These are phyloP conservation scores for Chamaecyparis obtusa DNA, from an alignment of 75 land plant genomes.

Conservation along the genomic window DNA sequence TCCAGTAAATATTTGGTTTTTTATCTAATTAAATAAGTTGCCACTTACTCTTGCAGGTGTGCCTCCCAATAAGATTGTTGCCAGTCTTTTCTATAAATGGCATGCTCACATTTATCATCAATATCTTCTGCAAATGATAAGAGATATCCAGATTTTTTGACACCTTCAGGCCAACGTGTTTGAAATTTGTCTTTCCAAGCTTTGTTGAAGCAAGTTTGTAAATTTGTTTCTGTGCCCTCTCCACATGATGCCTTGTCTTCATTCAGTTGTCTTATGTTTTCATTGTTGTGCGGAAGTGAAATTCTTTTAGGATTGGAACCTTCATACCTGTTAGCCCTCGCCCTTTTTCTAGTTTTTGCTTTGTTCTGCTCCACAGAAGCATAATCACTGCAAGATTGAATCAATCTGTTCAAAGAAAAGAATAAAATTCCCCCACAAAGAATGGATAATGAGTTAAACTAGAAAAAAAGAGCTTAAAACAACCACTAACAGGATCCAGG, in stretches of 20 bases:
- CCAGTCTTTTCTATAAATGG: not conserved
- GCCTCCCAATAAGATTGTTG: slow-evolving; percentile 11
- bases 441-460: not conserved
- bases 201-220: slow-evolving; percentile 2
- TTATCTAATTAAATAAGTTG: not conserved
- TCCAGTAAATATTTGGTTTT: not conserved
- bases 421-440: not conserved
- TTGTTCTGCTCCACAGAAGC: not conserved
- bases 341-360: not conserved
- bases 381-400: not conserved
- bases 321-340: not conserved
- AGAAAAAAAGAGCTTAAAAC: not conserved
- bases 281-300: not conserved
- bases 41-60: slow-evolving; percentile 12
- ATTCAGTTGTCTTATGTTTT: not conserved
- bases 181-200: slow-evolving; percentile 5
- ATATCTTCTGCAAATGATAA: not conserved
- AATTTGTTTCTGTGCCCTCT: not conserved
- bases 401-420: not conserved
- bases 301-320: not conserved
- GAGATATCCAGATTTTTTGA: slow-evolving; percentile 8
- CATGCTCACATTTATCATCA: slow-evolving; percentile 7
- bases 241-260: not conserved
- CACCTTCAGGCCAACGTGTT: slow-evolving; percentile 6
- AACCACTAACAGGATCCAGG: not conserved